Conservation (phyloP, 2,329 filamentous ascomycete species). For the Cytospora paraplurivora region DNA sequence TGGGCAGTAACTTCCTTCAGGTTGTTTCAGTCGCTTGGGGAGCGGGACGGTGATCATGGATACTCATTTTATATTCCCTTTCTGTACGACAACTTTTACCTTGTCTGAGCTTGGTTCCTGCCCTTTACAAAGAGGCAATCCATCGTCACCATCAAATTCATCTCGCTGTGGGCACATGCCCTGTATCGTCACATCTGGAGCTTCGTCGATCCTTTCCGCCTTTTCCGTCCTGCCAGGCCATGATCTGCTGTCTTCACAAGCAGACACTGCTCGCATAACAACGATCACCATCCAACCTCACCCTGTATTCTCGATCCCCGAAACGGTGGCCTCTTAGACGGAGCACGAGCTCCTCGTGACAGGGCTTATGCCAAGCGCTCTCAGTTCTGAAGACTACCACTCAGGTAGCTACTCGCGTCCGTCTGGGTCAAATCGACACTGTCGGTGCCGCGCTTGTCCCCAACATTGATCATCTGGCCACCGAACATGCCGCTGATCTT, state of each 20-base stretch:
- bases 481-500: not conserved
- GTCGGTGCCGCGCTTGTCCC: not conserved
- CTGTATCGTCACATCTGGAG: not conserved
- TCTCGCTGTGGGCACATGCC: not conserved
- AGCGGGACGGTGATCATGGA: not conserved
- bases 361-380: not conserved
- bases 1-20: not conserved
- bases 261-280: not conserved
- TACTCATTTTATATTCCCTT: slow-evolving; percentile 7
- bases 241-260: not conserved
- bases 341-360: not conserved
- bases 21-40: not conserved
- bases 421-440: not conserved
- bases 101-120: not conserved
- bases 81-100: not conserved
- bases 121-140: slow-evolving; percentile 9
- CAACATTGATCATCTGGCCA: not conserved
- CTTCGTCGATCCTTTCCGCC: not conserved
- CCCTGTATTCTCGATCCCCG: not conserved
- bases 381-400: not conserved
- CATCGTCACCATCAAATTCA: not conserved
- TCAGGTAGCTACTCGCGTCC: not conserved
- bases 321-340: not conserved
- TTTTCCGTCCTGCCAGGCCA: not conserved
- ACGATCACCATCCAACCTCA: not conserved